Base-by-base conservation (phyloP, 1,139 yeast genomes). In the Blastobotrys capitulatus region DNA sequence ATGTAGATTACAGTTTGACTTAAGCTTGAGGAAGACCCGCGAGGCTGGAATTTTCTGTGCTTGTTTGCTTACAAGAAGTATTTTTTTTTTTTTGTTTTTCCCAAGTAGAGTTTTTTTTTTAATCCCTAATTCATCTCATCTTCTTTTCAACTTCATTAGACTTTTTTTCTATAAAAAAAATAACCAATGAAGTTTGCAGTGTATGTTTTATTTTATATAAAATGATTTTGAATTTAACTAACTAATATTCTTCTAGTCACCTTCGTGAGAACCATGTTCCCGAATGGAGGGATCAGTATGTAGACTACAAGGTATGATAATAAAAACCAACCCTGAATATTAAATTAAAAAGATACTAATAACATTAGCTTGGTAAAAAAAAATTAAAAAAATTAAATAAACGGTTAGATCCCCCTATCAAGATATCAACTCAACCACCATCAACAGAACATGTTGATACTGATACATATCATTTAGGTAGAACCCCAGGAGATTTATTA, bases 211-310 rank as follows among this genome's bases (percentile, higher is more conserved):
- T 19, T 38, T 5, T 18, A 18, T 20, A 19, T 13, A 26, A 25
- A 8, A 31, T 20, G n/a, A 18, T 15, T 15, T 10, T 15, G 10
- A 38, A 16, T 18, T n/a, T 13, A 13, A 6, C 53, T 52, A 15
- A 48, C 50, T 56, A 18, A 6, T 7, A 26, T 10, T 22, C 4
- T 22, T 5, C 25, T 31, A 65, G 69, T 25, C 65, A 62, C 44
- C 55, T 68, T 31, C 53, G 60, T 22, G 72, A 68, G 45, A 65
- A 65, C 44, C 67, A 79, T 54, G 86, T 86, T 6, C 95, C 96
- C 1, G 96, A 88, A 65, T 88, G 96, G 96, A 75, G 80, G 58
- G 80, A 79, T 52, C 89, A 84, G 63, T 88, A 89, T 60, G 71
- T 89, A 38, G 82, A 87, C 65, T 89, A 89, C 22, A 20, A 15